A percentile compares a stretch with the other conserved stretches of the same genome.
phyloP scores from a whole-genome alignment of 1,139 yeast genomes.

The Groenewaldozyma sp. region DNA sequence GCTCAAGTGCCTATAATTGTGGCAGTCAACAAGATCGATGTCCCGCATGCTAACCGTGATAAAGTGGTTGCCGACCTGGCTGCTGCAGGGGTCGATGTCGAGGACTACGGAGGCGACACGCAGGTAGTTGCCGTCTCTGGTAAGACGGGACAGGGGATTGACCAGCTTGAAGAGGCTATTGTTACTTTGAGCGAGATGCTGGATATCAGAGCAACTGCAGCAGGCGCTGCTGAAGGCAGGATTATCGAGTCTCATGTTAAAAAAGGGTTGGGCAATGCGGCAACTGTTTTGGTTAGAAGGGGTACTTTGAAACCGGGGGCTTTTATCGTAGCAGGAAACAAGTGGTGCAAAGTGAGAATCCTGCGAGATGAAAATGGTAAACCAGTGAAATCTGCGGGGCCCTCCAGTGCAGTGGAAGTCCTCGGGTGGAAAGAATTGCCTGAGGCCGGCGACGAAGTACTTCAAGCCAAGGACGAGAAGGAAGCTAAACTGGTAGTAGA shows the following conservation, averaged over 20 bases:
- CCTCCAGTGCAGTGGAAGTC: slow-evolving; percentile 86
- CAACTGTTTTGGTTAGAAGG: slow-evolving; percentile 73
- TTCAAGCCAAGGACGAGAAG: slow-evolving; percentile 67
- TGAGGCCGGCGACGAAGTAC: slow-evolving; percentile 77
- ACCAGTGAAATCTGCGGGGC: slow-evolving; percentile 56
- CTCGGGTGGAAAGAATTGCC: slow-evolving; percentile 96
- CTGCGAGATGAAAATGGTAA: slow-evolving; percentile 71
- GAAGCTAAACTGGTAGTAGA: slow-evolving; percentile 66
- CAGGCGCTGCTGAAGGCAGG: slow-evolving; percentile 70
- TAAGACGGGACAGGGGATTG: slow-evolving; percentile 77
- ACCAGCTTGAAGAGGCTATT: slow-evolving; percentile 80
- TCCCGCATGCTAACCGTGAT: slow-evolving; percentile 60
- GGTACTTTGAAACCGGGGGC: slow-evolving; percentile 69
- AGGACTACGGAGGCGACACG: slow-evolving; percentile 92
- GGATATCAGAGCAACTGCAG: slow-evolving; percentile 60
- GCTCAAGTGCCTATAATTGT: slow-evolving; percentile 83
- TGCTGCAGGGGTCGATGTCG: slow-evolving; percentile 70
- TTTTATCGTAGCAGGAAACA: slow-evolving; percentile 70
- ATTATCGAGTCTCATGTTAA: slow-evolving; percentile 76
- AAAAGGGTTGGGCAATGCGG: slow-evolving; percentile 77
- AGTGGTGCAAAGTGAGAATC: slow-evolving; percentile 81
- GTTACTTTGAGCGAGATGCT: slow-evolving; percentile 74
- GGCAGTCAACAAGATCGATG: slow-evolving; percentile 89
- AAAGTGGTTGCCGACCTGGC: slow-evolving; percentile 73
- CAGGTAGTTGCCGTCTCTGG: slow-evolving; percentile 88